Evolutionary conservation across 768 basidiomycete genomes (phyloP).

Genomic region (Panus rudis): DNA sequence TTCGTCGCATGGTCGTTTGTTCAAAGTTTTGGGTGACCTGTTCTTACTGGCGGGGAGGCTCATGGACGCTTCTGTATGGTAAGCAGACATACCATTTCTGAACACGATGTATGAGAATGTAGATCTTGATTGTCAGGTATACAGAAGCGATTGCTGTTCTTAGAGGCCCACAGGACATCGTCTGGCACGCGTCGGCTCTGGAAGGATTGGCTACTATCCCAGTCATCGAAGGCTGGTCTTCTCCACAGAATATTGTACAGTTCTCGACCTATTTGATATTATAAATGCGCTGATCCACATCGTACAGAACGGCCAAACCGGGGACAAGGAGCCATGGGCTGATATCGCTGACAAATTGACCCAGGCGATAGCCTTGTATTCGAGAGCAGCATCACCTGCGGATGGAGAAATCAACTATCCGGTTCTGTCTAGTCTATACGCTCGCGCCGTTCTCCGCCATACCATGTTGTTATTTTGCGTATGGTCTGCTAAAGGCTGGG

Average conservation of each 20-base stretch:
- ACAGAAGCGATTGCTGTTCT: conserved; percentile 77
- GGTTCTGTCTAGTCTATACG: conserved; percentile 63
- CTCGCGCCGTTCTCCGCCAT: conserved; percentile 63
- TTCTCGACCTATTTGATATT: background rate
- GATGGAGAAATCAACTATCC: conserved; percentile 48
- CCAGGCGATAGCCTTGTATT: conserved; percentile 57
- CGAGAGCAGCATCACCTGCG: conserved; percentile 41
- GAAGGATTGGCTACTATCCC: conserved; percentile 80
- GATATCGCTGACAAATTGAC: conserved; percentile 69
- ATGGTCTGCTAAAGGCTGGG: conserved; percentile 88
- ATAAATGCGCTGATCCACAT: conserved; percentile 5
- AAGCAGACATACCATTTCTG: conserved; percentile 14
- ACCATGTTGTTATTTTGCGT: conserved; percentile 67
- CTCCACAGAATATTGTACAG: conserved; percentile 39
- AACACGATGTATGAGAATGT: conserved; percentile 13
- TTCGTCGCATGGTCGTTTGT: conserved; percentile 78
- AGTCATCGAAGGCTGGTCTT: conserved; percentile 80
- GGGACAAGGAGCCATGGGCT: conserved; percentile 63
- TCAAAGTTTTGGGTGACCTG: conserved; percentile 84
- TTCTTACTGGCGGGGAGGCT: conserved; percentile 83
- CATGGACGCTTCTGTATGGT: conserved; percentile 80
- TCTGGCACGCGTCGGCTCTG: conserved; percentile 86
- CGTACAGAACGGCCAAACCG: conserved; percentile 47
- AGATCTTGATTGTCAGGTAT: conserved; percentile 48
- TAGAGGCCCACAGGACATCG: conserved; percentile 63